phyloP scores from a whole-genome alignment of 305 asterid genomes.

The Euphrasia arctica region DNA sequence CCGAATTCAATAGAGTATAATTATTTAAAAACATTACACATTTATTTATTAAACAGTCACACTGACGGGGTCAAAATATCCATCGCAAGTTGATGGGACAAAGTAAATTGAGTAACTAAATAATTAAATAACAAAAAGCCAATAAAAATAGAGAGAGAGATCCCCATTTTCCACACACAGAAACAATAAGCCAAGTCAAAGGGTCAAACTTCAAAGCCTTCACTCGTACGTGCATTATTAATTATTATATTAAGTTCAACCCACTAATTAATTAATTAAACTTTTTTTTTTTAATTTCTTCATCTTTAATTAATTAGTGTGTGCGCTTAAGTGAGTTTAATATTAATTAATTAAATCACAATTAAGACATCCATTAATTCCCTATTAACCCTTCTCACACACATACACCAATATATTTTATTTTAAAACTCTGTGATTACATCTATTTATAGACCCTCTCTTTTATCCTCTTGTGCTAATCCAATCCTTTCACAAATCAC shows the following conservation, averaged over 20 bases:
- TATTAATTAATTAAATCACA: constrained; percentile 19
- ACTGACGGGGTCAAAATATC: constrained; percentile 36
- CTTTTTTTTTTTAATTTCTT: not conserved
- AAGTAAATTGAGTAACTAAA: not conserved
- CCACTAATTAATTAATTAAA: not conserved
- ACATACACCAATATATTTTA: constrained; percentile 30
- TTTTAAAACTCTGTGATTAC: constrained; percentile 33
- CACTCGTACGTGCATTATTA: constrained; percentile 27
- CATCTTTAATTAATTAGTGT: too few relatives aligned
- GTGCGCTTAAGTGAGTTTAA: constrained; percentile 13
- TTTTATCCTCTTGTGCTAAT: constrained; percentile 39
- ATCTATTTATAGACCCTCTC: constrained; percentile 52
- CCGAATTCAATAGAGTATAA: not conserved
- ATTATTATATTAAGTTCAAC: constrained; percentile 16
- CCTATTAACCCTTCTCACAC: constrained; percentile 42
- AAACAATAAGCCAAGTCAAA: constrained; percentile 36
- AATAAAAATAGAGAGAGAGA: not conserved
- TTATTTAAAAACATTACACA: not conserved
- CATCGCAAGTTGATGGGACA: constrained; percentile 29
- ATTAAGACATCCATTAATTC: constrained; percentile 23
- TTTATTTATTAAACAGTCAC: constrained; percentile 7
- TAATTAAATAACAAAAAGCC: not conserved
- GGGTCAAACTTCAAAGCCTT: constrained; percentile 52
- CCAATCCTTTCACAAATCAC: constrained; percentile 4
- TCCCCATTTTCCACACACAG: constrained; percentile 29